Percentiles rank a stretch among this genome's conserved stretches.
phyloP scores from a whole-genome alignment of 1,284 basidiomycete genomes.

The Pholiota adiposa region DNA sequence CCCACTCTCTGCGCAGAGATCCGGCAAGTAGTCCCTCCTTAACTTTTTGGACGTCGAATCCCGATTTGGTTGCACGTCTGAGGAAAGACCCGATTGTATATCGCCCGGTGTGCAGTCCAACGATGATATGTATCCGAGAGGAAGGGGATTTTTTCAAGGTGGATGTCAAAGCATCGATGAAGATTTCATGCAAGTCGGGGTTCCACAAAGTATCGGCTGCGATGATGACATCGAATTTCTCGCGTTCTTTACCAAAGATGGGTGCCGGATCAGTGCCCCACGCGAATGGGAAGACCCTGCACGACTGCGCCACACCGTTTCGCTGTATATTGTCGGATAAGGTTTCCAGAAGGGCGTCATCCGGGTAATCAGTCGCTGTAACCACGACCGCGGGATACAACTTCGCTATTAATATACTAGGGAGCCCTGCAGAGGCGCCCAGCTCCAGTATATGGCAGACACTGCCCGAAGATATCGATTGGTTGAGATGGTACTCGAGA shows the following conservation, averaged over 20 bases:
- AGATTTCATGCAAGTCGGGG: constrained; percentile 54
- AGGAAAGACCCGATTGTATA: constrained; percentile 71
- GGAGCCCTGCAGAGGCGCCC: constrained; percentile 74
- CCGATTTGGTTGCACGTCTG: constrained; percentile 35
- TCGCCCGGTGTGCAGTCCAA: constrained; percentile 74
- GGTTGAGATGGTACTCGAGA: constrained; percentile 34
- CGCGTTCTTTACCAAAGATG: constrained; percentile 31
- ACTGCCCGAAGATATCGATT: constrained; percentile 2
- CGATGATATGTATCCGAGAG: constrained; percentile 63
- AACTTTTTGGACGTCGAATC: constrained; percentile 52
- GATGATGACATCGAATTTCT: constrained; percentile 63
- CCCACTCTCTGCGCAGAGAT: constrained; percentile 50
- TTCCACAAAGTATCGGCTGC: constrained; percentile 83
- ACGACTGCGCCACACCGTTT: constrained; percentile 52
- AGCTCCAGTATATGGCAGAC: constrained; percentile 63
- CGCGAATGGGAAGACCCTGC: constrained; percentile 55
- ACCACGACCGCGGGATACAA: constrained; percentile 44
- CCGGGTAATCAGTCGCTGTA: constrained; percentile 72
- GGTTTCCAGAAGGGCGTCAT: constrained; percentile 60
- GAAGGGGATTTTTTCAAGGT: constrained; percentile 46
- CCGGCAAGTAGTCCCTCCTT: constrained; percentile 53
- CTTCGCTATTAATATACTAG: constrained; percentile 66
- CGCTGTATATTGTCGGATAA: constrained; percentile 57
- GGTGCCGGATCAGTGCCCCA: constrained; percentile 61
- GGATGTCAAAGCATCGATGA: constrained; percentile 53